phyloP scores from a whole-genome alignment of 1,284 basidiomycete genomes.

The Apiotrichum brassicae region DNA sequence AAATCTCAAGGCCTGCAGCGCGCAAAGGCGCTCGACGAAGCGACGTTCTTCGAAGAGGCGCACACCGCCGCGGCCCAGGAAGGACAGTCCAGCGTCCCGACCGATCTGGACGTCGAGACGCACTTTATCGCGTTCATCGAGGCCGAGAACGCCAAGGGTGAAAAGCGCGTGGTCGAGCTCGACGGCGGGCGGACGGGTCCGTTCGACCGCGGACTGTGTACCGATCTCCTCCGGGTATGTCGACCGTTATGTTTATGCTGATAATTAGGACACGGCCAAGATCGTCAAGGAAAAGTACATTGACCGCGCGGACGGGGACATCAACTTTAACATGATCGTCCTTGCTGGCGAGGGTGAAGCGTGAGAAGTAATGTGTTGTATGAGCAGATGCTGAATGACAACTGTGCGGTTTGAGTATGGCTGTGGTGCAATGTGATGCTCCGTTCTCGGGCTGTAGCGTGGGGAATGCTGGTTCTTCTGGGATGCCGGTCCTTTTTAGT shows the following conservation, averaged over 20 bases:
- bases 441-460: too few relatives aligned
- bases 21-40: conserved; percentile 65
- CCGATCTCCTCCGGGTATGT: conserved; percentile 56
- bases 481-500: too few relatives aligned
- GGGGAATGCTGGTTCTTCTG: too few relatives aligned
- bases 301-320: conserved; percentile 38
- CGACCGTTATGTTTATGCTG: neutral
- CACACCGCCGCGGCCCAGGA: conserved; percentile 62
- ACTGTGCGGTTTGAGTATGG: too few relatives aligned
- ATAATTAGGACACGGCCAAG: conserved; percentile 59
- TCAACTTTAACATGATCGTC: conserved; percentile 47
- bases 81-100: conserved; percentile 59
- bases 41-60: conserved; percentile 66
- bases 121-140: conserved; percentile 81
- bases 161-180: conserved; percentile 64
- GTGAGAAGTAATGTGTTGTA: too few relatives aligned
- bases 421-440: too few relatives aligned
- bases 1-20: conserved; percentile 52
- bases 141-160: conserved; percentile 47
- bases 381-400: too few relatives aligned
- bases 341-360: conserved; percentile 38
- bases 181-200: conserved; percentile 69
- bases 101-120: conserved; percentile 57
- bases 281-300: conserved; percentile 64
- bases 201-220: conserved; percentile 64